Conservation (phyloP, 176 grass and related monocot species). For the Carex scoparia region DNA sequence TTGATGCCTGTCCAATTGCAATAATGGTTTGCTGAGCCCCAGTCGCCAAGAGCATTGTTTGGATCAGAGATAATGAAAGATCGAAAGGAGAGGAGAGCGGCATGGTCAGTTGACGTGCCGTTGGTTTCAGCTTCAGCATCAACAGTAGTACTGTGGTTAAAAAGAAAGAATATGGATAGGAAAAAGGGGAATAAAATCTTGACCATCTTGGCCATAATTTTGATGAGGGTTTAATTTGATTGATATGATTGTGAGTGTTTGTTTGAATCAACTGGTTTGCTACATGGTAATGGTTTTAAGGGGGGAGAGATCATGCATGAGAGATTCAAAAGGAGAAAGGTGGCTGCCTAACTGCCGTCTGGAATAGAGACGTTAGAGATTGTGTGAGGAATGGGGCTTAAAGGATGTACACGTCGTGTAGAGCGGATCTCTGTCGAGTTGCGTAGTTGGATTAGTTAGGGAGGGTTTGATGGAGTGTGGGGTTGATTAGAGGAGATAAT, state of each 20-base stretch:
- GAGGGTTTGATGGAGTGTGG: background rate
- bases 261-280: constrained; percentile 13
- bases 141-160: background rate
- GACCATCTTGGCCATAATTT: constrained; percentile 12
- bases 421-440: background rate
- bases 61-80: constrained; percentile 38
- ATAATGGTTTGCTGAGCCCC: constrained; percentile 39
- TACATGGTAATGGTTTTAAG: constrained; percentile 36
- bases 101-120: constrained; percentile 24
- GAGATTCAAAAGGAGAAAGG: background rate
- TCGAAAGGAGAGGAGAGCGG: constrained; percentile 48
- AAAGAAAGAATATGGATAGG: background rate
- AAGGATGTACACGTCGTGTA: constrained; percentile 4
- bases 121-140: background rate
- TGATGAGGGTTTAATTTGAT: background rate
- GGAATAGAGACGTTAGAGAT: constrained; percentile 22
- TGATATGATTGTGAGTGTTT: background rate
- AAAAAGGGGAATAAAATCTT: constrained; percentile 1
- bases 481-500: constrained; percentile 35
- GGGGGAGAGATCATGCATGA: background rate
- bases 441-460: constrained; percentile 18
- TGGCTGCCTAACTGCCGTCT: constrained; percentile 46
- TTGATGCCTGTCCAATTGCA: constrained; percentile 79
- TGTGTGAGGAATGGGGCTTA: background rate
- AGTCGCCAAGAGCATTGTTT: constrained; percentile 24